These are phyloP conservation scores for Talaromyces wortmannii DNA, from an alignment of 495 filamentous ascomycete species.

Conservation along the genomic window DNA sequence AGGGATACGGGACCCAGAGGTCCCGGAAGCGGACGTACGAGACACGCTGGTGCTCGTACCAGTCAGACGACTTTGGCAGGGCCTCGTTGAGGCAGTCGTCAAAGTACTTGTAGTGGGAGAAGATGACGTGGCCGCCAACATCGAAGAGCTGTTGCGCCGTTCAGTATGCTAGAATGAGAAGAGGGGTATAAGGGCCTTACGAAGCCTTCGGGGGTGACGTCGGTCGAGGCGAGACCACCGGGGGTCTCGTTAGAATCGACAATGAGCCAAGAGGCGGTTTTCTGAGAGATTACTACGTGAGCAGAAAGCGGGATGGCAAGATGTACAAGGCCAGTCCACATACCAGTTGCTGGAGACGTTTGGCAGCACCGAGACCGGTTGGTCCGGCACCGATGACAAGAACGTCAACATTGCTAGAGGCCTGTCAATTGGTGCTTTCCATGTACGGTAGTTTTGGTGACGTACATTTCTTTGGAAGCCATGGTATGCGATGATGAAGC, in stretches of 20 bases:
- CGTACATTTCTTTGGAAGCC: no score
- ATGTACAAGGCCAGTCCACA: slow-evolving; percentile 20
- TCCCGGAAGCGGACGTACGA: slow-evolving; percentile 96
- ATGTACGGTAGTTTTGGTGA: no score
- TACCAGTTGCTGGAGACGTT: slow-evolving; percentile 94
- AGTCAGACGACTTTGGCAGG: slow-evolving; percentile 85
- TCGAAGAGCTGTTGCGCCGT: slow-evolving; percentile 72
- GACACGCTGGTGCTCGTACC: slow-evolving; percentile 96
- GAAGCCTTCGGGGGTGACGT: slow-evolving; percentile 93
- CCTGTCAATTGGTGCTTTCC: no score
- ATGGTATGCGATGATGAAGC: no score
- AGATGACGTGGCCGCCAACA: slow-evolving; percentile 98
- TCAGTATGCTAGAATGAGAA: slow-evolving; percentile 1
- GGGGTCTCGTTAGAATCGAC: slow-evolving; percentile 88
- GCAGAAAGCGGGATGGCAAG: not conserved
- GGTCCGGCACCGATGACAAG: slow-evolving; percentile 97
- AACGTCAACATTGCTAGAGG: slow-evolving; percentile 60
- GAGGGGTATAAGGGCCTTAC: slow-evolving; percentile 44
- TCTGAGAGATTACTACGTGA: slow-evolving; percentile 37
- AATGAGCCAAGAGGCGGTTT: slow-evolving; percentile 91
- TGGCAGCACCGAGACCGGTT: slow-evolving; percentile 93
- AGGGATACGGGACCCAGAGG: slow-evolving; percentile 96
- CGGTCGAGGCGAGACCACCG: slow-evolving; percentile 94
- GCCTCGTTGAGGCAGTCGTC: slow-evolving; percentile 98
- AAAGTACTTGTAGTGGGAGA: slow-evolving; percentile 99